A percentile compares a stretch with the other conserved stretches of the same genome.
Evolutionary conservation across 208 protist genomes (phyloP).

Genomic region (Trypanosoma platydactyli): DNA sequence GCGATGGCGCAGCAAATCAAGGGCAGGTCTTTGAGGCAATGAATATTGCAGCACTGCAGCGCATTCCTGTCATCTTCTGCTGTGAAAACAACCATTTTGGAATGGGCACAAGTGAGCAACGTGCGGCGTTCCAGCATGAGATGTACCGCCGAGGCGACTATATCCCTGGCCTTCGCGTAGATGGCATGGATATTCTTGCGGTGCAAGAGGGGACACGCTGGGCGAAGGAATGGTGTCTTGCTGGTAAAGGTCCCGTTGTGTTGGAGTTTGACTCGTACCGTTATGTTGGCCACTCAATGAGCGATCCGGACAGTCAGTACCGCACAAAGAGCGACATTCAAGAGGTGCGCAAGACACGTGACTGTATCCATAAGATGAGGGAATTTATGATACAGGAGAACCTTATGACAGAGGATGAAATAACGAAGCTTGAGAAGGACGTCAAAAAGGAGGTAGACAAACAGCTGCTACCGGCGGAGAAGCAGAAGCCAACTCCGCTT

Average conservation of each 20-base stretch:
- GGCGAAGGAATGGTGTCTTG: conserved; percentile 78
- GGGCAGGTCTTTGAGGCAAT: conserved; percentile 98
- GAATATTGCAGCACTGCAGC: conserved; percentile 98
- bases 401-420: conserved; percentile 94
- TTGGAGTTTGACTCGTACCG: conserved; percentile 97
- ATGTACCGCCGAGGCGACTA: conserved; percentile 98
- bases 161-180: conserved; percentile 95
- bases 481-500: conserved; percentile 49
- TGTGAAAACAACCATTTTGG: conserved; percentile 99
- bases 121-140: conserved; percentile 86
- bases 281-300: conserved; percentile 98
- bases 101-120: conserved; percentile 96
- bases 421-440: conserved; percentile 91
- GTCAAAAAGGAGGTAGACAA: conserved; percentile 92
- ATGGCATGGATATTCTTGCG: conserved; percentile 97
- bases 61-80: conserved; percentile 95
- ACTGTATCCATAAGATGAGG: conserved; percentile 91
- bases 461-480: conserved; percentile 89
- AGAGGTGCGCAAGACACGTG: conserved; percentile 83
- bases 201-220: conserved; percentile 92
- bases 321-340: conserved; percentile 95
- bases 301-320: conserved; percentile 97
- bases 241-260: conserved; percentile 93
- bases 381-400: conserved; percentile 77
- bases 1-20: conserved; percentile 98